Base-by-base conservation (phyloP, 495 filamentous ascomycete genomes). In the Jackrogersella multiformis region DNA sequence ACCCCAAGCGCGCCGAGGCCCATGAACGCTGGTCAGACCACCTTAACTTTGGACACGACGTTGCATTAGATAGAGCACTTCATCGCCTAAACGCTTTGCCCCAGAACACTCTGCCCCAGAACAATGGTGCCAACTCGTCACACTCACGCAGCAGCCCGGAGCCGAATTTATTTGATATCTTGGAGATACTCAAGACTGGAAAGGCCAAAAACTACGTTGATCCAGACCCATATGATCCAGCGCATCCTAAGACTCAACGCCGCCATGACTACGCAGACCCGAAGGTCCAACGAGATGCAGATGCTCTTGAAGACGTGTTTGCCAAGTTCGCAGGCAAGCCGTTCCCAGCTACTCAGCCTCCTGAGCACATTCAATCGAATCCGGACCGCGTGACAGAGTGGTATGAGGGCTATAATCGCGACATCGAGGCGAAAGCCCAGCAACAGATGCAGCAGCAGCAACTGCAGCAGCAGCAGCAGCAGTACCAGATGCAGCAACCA, bases 221-320 rank as follows among this genome's bases (percentile, higher is more conserved):
- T 16, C 57, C 70, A 6, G 70, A 78, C 26, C 76, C 73, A 0
- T 72, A 73, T 41, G 71, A 81, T 16, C 65, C 76, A 1, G 41
- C 58, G 0, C 41, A 64, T 5, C 64, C 61, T 16, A 74, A 54
- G 69, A 72, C 70, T 15, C 44, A 69, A 13, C 60, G 74, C 4
- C 73, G 71, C 1, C 64, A 75, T n/a, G 67, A 78, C 10, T 76
- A 77, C 5, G 57, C 59, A 0, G 74, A 81, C 18, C 63, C 75
- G 15, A 63, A 67, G 10, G 68, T 79, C 15, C 77, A 78, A 42
- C 55, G 58, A 5, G 75, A 72, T 6, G 61, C 64, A 24, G 71
- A 73, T 9, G 61, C 54, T 10, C 38, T 82, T 4, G 73, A 81
- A 51, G 70, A 64, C 6, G 45, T 73, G 3, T 69, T 72, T 1